Evolutionary conservation across 257 asterid species (phyloP).

Genomic region (Nyctanthes arbortristis): DNA sequence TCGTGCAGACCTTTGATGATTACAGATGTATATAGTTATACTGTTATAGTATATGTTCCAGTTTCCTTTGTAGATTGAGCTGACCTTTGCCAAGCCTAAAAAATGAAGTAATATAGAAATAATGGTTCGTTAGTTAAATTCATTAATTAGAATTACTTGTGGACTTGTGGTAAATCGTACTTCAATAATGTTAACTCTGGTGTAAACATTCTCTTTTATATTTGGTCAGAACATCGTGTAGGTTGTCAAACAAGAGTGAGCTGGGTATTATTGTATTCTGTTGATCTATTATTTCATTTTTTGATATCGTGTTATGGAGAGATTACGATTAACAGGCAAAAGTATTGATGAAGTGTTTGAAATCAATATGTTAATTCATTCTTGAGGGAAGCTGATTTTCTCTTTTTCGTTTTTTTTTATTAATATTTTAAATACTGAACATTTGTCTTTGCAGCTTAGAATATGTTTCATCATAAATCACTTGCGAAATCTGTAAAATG

Average conservation of each 20-base stretch:
- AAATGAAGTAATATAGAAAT: too few relatives aligned
- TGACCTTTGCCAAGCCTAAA: too few relatives aligned
- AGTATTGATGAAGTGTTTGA: constrained; percentile 1
- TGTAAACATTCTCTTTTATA: not conserved
- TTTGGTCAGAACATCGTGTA: not conserved
- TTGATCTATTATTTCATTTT: not conserved
- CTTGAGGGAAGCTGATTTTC: constrained; percentile 13
- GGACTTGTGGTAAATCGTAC: not conserved
- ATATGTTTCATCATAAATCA: not conserved
- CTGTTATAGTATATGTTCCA: not conserved
- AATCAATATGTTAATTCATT: constrained; percentile 10
- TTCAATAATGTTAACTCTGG: not conserved
- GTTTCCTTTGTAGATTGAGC: not conserved
- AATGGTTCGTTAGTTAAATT: not conserved
- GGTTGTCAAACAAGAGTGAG: not conserved
- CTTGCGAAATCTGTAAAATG: constrained; percentile 3
- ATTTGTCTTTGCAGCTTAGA: not conserved
- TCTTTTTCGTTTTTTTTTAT: not conserved
- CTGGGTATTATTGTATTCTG: not conserved
- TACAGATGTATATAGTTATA: not conserved
- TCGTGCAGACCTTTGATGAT: not conserved
- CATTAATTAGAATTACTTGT: not conserved
- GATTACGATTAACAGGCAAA: not conserved
- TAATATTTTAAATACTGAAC: constrained; percentile 8
- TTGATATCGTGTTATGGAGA: not conserved